These are phyloP conservation scores for Heterobasidion annosum DNA, from an alignment of 1,284 basidiomycete genomes.

Conservation along the genomic window DNA sequence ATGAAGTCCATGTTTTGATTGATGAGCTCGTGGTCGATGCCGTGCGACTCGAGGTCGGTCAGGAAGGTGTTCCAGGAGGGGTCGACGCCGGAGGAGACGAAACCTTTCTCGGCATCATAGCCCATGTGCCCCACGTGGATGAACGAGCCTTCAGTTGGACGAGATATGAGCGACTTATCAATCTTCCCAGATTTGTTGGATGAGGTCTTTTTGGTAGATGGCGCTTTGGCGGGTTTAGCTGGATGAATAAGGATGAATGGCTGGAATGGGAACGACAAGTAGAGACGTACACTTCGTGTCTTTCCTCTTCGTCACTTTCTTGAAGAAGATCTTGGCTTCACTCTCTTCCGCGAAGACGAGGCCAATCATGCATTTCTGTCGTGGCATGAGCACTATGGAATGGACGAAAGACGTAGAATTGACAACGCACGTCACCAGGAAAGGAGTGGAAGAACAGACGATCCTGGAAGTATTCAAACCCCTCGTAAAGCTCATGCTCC, in stretches of 20 bases:
- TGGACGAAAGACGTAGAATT: too few relatives aligned
- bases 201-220: slow-evolving; percentile 54
- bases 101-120: slow-evolving; percentile 81
- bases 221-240: slow-evolving; percentile 27
- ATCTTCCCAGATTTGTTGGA: slow-evolving; percentile 45
- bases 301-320: slow-evolving; percentile 80
- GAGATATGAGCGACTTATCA: slow-evolving; percentile 88
- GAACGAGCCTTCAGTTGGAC: slow-evolving; percentile 74
- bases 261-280: slow-evolving; percentile 1
- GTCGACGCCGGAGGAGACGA: slow-evolving; percentile 85
- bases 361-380: slow-evolving; percentile 79
- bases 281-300: slow-evolving; percentile 42
- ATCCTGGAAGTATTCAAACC: slow-evolving; percentile 81
- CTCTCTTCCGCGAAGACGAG: slow-evolving; percentile 85
- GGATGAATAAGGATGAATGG: background rate
- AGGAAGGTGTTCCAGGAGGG: slow-evolving; percentile 85
- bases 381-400: too few relatives aligned
- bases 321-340: slow-evolving; percentile 85
- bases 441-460: slow-evolving; percentile 93
- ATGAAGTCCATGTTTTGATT: slow-evolving; percentile 85
- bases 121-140: slow-evolving; percentile 95
- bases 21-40: slow-evolving; percentile 58
- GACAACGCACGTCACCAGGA: slow-evolving; percentile 71
- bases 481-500: slow-evolving; percentile 89
- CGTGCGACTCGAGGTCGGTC: slow-evolving; percentile 60